Conservation (phyloP, 805 yeast genomes). For the Kodamaea sagamina region DNA sequence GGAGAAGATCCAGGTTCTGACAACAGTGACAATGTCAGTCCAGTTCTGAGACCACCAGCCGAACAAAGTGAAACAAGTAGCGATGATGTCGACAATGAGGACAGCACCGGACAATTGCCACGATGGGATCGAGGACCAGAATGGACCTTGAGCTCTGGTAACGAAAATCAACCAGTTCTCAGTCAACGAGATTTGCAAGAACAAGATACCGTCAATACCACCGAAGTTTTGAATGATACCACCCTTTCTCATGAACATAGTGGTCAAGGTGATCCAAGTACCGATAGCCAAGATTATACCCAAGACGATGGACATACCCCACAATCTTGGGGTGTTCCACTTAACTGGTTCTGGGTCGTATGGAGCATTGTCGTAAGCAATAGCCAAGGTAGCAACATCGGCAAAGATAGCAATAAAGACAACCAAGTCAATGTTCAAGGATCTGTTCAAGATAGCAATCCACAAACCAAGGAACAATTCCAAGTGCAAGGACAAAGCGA, state of each 20-base stretch:
- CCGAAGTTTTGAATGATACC: constrained; percentile 97
- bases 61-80: constrained; percentile 89
- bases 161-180: constrained; percentile 97
- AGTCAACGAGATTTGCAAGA: constrained; percentile 91
- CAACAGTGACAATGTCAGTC: constrained; percentile 94
- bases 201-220: constrained; percentile 84
- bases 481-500: constrained; percentile 91
- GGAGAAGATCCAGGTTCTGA: constrained; percentile 93
- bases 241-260: constrained; percentile 87
- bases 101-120: constrained; percentile 98
- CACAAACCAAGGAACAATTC: constrained; percentile 94
- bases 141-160: constrained; percentile 96
- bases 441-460: constrained; percentile 89
- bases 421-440: constrained; percentile 85
- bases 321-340: constrained; percentile 95
- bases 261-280: constrained; percentile 92
- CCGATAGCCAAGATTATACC: constrained; percentile 87
- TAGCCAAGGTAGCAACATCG: constrained; percentile 95
- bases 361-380: constrained; percentile 97
- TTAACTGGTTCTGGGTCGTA: constrained; percentile 90
- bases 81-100: constrained; percentile 82
- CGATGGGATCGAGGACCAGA: constrained; percentile 96
- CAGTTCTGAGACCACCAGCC: constrained; percentile 99
- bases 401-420: constrained; percentile 97
- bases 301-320: constrained; percentile 93